A percentile compares a stretch with the other conserved stretches of the same genome.
Evolutionary conservation across 805 yeast genomes (phyloP).

Genomic region (Sugiyamaella valdiviana): DNA sequence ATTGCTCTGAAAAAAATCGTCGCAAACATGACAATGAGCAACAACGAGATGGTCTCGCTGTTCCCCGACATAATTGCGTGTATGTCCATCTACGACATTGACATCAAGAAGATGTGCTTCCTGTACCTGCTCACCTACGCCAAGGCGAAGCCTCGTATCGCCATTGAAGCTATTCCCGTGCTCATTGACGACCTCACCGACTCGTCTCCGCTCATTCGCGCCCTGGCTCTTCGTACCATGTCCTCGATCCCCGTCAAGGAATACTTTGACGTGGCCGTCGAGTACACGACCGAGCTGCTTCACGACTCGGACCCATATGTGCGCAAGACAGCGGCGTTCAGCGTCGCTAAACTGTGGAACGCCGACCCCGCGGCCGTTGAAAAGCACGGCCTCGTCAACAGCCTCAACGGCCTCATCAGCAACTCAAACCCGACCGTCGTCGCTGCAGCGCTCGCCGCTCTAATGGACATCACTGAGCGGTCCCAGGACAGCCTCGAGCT

Average conservation of each 20-base stretch:
- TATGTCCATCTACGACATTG: constrained; percentile 50
- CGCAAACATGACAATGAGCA: constrained; percentile 79
- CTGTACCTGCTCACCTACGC: constrained; percentile 60
- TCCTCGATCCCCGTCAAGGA: constrained; percentile 52
- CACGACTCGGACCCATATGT: constrained; percentile 45
- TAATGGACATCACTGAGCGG: constrained; percentile 57
- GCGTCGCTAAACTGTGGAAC: constrained; percentile 62
- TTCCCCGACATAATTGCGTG: constrained; percentile 59
- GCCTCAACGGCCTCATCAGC: constrained; percentile 46
- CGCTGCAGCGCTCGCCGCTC: constrained; percentile 63
- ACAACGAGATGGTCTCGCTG: constrained; percentile 63
- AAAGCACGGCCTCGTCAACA: constrained; percentile 39
- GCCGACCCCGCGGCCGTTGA: constrained; percentile 44
- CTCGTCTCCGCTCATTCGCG: constrained; percentile 44
- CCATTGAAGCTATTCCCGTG: constrained; percentile 50
- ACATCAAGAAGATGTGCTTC: constrained; percentile 64
- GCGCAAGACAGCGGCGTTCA: constrained; percentile 62
- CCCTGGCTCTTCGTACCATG: constrained; percentile 59
- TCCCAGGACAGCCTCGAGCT: constrained; percentile 43
- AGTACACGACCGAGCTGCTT: constrained; percentile 34
- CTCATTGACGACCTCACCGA: constrained; percentile 50
- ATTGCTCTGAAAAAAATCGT: constrained; percentile 62
- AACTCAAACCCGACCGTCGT: constrained; percentile 58
- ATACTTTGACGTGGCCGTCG: constrained; percentile 43
- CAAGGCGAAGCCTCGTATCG: constrained; percentile 48